These are phyloP conservation scores for Coniochaeta sp. DNA, from an alignment of 2,329 filamentous ascomycete genomes.

Conservation along the genomic window DNA sequence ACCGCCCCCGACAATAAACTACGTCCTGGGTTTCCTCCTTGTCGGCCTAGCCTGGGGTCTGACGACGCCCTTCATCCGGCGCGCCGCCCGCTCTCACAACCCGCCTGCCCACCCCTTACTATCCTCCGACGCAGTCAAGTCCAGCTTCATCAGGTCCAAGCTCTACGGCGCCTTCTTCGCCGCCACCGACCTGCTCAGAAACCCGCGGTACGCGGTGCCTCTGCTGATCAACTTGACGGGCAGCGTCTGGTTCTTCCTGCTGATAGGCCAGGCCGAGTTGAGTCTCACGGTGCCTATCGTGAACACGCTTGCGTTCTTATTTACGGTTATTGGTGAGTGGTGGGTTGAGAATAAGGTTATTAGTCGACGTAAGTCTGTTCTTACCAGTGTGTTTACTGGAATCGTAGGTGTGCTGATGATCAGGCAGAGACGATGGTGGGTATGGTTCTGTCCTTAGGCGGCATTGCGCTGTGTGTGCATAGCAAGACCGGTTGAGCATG, in stretches of 20 bases:
- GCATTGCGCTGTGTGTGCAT: conserved; percentile 78
- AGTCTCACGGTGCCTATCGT: conserved; percentile 92
- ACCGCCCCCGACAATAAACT: conserved; percentile 60
- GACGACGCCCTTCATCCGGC: conserved; percentile 86
- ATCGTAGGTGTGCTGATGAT: background rate
- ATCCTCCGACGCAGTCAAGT: conserved; percentile 38
- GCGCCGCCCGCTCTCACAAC: conserved; percentile 69
- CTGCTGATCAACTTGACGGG: conserved; percentile 84
- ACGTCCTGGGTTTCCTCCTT: conserved; percentile 80
- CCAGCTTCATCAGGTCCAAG: conserved; percentile 55
- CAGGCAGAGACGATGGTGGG: conserved; percentile 70
- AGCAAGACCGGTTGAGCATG: conserved; percentile 35
- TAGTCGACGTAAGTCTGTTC: conserved; percentile 55
- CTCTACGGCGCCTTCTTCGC: conserved; percentile 62
- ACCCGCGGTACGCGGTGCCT: conserved; percentile 78
- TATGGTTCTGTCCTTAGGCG: conserved; percentile 69
- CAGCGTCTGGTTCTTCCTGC: conserved; percentile 91
- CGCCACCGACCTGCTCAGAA: conserved; percentile 68
- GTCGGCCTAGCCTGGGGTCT: conserved; percentile 91
- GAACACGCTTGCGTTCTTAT: conserved; percentile 91
- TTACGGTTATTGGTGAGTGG: conserved; percentile 92
- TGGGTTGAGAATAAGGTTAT: conserved; percentile 90
- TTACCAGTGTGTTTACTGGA: background rate
- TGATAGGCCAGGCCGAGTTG: conserved; percentile 87
- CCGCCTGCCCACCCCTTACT: conserved; percentile 52